A percentile compares a stretch with the other conserved stretches of the same genome.
Conservation (phyloP, 805 yeast species). For the Candida insectorum region DNA sequence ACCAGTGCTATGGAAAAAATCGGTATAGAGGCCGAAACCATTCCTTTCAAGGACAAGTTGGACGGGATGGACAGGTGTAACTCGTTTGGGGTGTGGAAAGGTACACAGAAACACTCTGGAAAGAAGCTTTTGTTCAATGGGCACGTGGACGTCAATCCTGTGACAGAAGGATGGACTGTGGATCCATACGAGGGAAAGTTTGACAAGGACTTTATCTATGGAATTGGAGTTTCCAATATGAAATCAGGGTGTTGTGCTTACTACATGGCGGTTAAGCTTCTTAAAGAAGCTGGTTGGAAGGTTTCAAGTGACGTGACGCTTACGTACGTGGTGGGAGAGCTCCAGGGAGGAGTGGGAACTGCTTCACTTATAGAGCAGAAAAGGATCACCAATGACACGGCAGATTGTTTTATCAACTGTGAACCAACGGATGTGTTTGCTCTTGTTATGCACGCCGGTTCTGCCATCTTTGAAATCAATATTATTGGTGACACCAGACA, state of each 20-base stretch:
- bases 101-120: conserved; percentile 15
- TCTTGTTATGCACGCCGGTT: conserved; percentile 26
- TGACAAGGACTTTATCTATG: conserved; percentile 23
- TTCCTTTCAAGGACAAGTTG: conserved; percentile 17
- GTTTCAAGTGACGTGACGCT: conserved; percentile 22
- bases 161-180: conserved; percentile 28
- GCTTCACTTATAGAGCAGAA: conserved; percentile 19
- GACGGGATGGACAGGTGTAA: conserved; percentile 22
- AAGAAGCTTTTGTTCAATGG: conserved; percentile 25
- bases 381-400: conserved; percentile 19
- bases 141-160: conserved; percentile 29
- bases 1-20: conserved; percentile 19
- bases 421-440: conserved; percentile 28
- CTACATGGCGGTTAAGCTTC: conserved; percentile 25
- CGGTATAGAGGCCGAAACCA: conserved; percentile 19
- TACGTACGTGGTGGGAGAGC: conserved; percentile 16
- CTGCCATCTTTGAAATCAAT: conserved; percentile 22
- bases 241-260: conserved; percentile 29
- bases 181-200: conserved; percentile 23
- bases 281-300: conserved; percentile 23
- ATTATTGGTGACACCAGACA: conserved; percentile 27
- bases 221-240: conserved; percentile 29
- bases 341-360: conserved; percentile 31
- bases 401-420: conserved; percentile 25
- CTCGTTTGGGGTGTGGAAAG: conserved; percentile 26